Percentiles rank a stretch among this genome's conserved stretches.
phyloP scores from a whole-genome alignment of 2,329 filamentous ascomycete genomes.

The Trichoderma brevicompactum region DNA sequence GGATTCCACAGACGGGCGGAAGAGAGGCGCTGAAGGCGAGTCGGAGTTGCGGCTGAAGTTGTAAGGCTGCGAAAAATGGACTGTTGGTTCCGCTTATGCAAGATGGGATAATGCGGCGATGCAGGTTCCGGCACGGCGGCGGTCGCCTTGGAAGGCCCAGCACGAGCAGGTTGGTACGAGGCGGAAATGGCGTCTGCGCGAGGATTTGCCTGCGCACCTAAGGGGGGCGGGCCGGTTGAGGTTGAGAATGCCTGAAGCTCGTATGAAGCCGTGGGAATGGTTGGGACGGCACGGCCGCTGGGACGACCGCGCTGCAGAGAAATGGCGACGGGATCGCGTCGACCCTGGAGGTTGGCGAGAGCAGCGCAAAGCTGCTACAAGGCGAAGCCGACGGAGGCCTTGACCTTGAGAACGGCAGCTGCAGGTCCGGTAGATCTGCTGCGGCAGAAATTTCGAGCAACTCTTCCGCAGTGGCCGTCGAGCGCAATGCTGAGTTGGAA shows the following conservation, averaged over 20 bases:
- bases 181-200: conserved; percentile 36
- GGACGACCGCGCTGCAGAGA: conserved; percentile 49
- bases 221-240: conserved; percentile 36
- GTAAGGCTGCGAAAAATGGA: conserved; percentile 52
- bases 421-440: not conserved
- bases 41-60: conserved; percentile 30
- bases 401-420: not conserved
- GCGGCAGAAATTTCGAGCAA: not conserved
- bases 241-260: conserved; percentile 39
- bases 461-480: conserved; percentile 13
- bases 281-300: conserved; percentile 49
- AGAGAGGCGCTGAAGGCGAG: conserved; percentile 42
- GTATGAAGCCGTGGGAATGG: conserved; percentile 56
- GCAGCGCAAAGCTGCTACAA: conserved; percentile 8
- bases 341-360: conserved; percentile 32
- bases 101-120: conserved; percentile 12
- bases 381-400: not conserved
- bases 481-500: conserved; percentile 24
- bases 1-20: conserved; percentile 64
- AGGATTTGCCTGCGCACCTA: conserved; percentile 39
- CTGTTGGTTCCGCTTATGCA: conserved; percentile 20
- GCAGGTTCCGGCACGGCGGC: not conserved
- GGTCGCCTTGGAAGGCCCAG: conserved; percentile 27
- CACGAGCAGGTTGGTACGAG: conserved; percentile 42
- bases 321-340: conserved; percentile 37